These are phyloP conservation scores for Lachancea meyersii DNA, from an alignment of 805 yeast species.

Conservation along the genomic window DNA sequence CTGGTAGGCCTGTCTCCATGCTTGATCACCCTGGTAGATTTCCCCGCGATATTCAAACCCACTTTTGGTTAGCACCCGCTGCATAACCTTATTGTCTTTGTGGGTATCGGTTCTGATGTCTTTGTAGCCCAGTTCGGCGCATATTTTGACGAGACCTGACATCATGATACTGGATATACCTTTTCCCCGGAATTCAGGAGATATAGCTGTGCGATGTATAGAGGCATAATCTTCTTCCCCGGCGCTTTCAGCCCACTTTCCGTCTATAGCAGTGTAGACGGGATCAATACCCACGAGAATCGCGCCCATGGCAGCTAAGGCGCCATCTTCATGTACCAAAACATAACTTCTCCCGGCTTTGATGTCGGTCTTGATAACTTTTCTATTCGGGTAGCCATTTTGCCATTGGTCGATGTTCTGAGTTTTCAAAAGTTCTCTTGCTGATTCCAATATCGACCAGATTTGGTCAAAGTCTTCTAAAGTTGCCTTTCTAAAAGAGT, in stretches of 20 bases:
- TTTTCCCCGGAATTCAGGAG: slow-evolving; percentile 1
- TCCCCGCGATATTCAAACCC: slow-evolving; percentile 5
- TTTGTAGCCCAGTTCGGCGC: neutral
- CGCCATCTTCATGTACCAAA: neutral
- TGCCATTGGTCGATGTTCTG: slow-evolving; percentile 7
- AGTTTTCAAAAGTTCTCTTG: slow-evolving; percentile 1
- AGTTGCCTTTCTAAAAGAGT: neutral
- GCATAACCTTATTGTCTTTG: slow-evolving; percentile 3
- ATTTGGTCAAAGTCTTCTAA: neutral
- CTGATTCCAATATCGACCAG: neutral
- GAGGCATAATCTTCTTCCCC: slow-evolving; percentile 1
- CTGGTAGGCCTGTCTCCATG: neutral
- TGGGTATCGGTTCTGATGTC: slow-evolving; percentile 7
- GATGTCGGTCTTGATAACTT: neutral
- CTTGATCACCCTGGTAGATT: neutral
- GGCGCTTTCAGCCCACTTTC: neutral
- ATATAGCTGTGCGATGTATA: slow-evolving; percentile 4
- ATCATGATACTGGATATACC: neutral
- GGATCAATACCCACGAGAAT: slow-evolving; percentile 3
- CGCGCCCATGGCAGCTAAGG: slow-evolving; percentile 4
- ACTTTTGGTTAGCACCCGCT: neutral
- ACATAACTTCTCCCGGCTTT: slow-evolving; percentile 1
- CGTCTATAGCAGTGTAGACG: slow-evolving; percentile 1
- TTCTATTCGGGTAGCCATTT: slow-evolving; percentile 1
- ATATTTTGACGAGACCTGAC: neutral